Base-by-base conservation (phyloP, 2,329 filamentous ascomycete species). In the Beauveria pseudobassiana region DNA sequence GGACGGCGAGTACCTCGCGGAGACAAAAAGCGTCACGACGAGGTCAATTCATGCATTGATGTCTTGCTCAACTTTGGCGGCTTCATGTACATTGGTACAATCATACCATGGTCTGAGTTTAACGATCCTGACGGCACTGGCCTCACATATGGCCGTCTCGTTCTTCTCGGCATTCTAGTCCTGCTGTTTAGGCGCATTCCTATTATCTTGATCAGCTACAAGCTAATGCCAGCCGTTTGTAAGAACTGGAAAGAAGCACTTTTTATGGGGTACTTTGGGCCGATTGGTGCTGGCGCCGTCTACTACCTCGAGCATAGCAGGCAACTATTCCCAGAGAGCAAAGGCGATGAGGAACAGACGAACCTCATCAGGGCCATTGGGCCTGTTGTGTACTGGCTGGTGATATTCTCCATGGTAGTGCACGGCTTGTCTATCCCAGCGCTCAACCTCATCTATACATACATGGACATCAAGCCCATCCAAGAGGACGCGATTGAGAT, bases 251-350 rank as follows among this genome's bases (percentile, higher is more conserved):
- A 80, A 65, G 83, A 86, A 63, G 83, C 82, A 0, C 67, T 86
- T 0, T 86, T 86, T 62, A 82, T 86, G 81, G 83, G 83, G 0
- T 85, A 85, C 63, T 92, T 93, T 66, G 89, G 89, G 0, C 89
- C 89, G 0, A 91, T 92, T 52, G 89, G 89, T 2, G 88, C 90
- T 9, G 87, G 86, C 22, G 89, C 89, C 0, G 81, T 91, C 26
- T 92, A 91, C 71, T 92, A 93, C 71, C 79, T 92, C 16, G 76
- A 80, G 65, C 78, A 80, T 62, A 74, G 76, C 2, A 70, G 72
- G 8, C 71, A 78, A 12, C 67, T 80, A 4, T 77, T 79, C 62
- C 76, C 76, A 0, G 62, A 72, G 5, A 62, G 69, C 28, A 61
- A 72, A 2, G 73, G 71, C 3, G 75, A 76, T 64, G 69, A 67